Base-by-base conservation (phyloP, 352 stramenopile species). In the Phytophthora meadii region DNA sequence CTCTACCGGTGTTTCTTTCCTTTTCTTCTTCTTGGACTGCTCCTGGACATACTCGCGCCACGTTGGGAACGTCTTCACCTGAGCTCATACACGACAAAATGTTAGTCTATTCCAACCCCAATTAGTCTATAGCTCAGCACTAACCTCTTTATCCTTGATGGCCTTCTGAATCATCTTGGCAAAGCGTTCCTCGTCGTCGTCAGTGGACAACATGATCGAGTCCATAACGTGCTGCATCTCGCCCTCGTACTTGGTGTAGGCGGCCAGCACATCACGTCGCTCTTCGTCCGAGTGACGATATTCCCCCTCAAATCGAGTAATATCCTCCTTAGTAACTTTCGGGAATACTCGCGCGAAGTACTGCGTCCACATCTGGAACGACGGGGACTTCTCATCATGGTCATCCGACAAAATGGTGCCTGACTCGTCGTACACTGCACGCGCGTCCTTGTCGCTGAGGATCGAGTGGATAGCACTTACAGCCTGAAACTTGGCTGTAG, bases 271-370 rank as follows among this genome's bases (percentile, higher is more conserved):
- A 48, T 97, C 90, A 25, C 76, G 60, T 40, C 61, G 66, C 73
- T 97, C 91, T 61, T 97, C 91, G 17, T 95, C 78, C 10, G 88
- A 96, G 46, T 88, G 85, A 10, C 87, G 79, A 44, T 97, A 98
- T 58, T 91, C 65, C 1, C 74, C 70, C 57, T 90, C 74, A 56
- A 97, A 97, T 37, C 66, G 81, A 4, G 66, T 51, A 46, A 98
- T 98, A 39, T 96, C 84, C 15, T 79, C 76, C 28, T 80, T 67
- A 0, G 89, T 94, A 41, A 97, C 79, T 50, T 94, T 95, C 48
- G 92, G 92, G 72, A 97, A 97, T 11, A 97, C 58, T 17, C 72
- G 85, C 19, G 88, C 82, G 72, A 93, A 98, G 76, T 98, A 98
- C 34, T 89, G 76, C 42, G 82, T 81, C 92, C 90, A 92, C 76